Evolutionary conservation across 495 filamentous ascomycete genomes (phyloP), one percentile per base, ranked within the genome.

Genomic region (Penicillium taxi): DNA sequence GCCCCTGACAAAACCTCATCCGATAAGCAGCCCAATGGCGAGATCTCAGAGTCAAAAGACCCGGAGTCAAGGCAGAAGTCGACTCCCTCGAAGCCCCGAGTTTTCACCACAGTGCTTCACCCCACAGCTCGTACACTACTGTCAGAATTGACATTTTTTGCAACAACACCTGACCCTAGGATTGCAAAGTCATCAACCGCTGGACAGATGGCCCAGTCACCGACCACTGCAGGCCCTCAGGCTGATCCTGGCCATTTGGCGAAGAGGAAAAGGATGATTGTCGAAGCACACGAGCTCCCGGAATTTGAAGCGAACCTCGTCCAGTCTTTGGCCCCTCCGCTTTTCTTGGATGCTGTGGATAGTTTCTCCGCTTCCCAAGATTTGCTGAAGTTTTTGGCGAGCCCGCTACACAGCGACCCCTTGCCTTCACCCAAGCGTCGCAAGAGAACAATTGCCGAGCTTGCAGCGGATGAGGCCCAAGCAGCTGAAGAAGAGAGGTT

Each of bases 401-500:
- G 87, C 61, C 81, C 87, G 2, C 74, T 84, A 8, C 86, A 96
- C 50, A 71, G 70, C 9, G 72, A 81, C 36, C 69, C 76, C 20
- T 79, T 84, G 20, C 90, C 93, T 1, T 70, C 81, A 34, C 88
- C 86, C 11, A 96, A 94, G 67, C 76, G 78, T 16, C 74, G 93
- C 39, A 96, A 99, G 70, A 75, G 90, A 39, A 99, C 91, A 0
- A 80, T 88, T 8, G 91, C 93, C 5, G 89, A 99, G 50, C 72
- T 96, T 58, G 90, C 84, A 20, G 89, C 88, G 2, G 91, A 96
- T 53, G 88, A 96, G 55, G 89, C 91, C 1, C 65, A 84, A 40
- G 86, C 86, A 5, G 88, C 86, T 8, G 81, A 91, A 29, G 80
- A 86, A 53, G 86, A 96, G 55, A 70, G 84, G 18, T 89, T 87